Evolutionary conservation across 345 rosid genomes (phyloP), one percentile per base, ranked within the genome.

Genomic region (Citrus unshiu): DNA sequence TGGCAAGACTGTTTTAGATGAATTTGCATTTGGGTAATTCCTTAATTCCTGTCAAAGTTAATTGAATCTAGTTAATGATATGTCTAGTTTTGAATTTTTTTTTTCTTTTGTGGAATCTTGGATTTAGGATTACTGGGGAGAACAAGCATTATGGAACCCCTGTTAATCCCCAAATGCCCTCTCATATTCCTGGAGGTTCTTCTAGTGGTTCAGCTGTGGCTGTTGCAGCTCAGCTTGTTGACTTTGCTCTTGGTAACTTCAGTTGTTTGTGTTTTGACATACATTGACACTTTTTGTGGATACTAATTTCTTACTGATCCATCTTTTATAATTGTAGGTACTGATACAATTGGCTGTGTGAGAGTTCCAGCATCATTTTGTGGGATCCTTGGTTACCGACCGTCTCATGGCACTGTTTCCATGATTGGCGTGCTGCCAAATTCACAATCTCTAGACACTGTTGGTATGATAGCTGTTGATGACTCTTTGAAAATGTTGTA

Each of bases 201-300:
- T 92, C 97, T 64, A 88, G 98, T 78, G 98, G 98, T 83, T 92
- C 98, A n/a, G 97, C 98, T 19, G 98, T 93, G 70, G 91, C 94
- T 72, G 98, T 95, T 85, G 93, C 90, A 0, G 90, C 98, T 81
- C 86, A 84, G 79, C 86, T 95, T 68, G 98, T 93, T 65, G 97
- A 93, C 83, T 95, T 92, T 85, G 89, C 98, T 83, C 90, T 95
- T 59, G 98, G 98, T 93, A 84, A 83, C 76, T 59, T 70, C 3
- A 27, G 61, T 73, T 66, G 7, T 65, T 58, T 51, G 19, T 61
- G 54, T 61, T 35, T 74, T 78, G 13, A 77, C 27, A 70, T 30
- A 27, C 34, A 32, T 43, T 10, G 27, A 27, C 62, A 9, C 57
- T 59, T n/a, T 39, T 61, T 18, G 8, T 74, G 58, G 68, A 24